Conservation (phyloP, 2,329 filamentous ascomycete species). For the Colletotrichum sp. region DNA sequence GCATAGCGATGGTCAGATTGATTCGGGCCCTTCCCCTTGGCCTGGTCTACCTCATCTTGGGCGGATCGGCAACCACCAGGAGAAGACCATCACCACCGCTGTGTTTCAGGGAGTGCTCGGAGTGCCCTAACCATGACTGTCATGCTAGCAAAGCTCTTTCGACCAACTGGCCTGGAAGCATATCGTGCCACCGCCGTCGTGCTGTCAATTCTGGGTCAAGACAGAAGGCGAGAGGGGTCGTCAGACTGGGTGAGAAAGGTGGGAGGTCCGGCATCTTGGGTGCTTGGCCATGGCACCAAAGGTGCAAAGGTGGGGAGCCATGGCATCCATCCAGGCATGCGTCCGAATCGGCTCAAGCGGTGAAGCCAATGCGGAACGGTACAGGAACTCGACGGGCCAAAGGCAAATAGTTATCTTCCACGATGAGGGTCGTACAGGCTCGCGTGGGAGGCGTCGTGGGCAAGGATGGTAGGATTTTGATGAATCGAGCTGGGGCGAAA, state of each 20-base stretch:
- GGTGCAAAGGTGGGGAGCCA: neutral
- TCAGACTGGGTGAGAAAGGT: neutral
- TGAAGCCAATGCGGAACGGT: neutral
- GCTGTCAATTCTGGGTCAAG: neutral
- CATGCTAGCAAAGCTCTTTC: neutral
- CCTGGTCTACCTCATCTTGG: neutral
- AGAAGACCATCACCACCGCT: neutral
- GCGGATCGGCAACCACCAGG: constrained; percentile 3
- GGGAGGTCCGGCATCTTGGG: constrained; percentile 8
- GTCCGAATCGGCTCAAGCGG: constrained; percentile 9
- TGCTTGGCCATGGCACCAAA: constrained; percentile 2
- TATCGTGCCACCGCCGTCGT: neutral
- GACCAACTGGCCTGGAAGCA: neutral
- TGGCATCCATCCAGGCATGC: neutral
- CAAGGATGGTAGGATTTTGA: neutral
- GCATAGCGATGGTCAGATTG: neutral
- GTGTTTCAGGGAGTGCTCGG: constrained; percentile 3
- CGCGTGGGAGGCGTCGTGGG: neutral
- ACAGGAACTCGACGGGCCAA: neutral
- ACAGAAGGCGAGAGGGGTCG: neutral
- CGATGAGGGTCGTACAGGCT: neutral
- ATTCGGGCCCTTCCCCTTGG: neutral
- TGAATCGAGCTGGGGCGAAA: neutral
- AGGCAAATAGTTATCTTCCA: neutral
- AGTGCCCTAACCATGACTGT: neutral